Evolutionary conservation across 148 eudicot species (phyloP), one percentile per base, ranked within the genome.

Genomic region (Cornus kousa): DNA sequence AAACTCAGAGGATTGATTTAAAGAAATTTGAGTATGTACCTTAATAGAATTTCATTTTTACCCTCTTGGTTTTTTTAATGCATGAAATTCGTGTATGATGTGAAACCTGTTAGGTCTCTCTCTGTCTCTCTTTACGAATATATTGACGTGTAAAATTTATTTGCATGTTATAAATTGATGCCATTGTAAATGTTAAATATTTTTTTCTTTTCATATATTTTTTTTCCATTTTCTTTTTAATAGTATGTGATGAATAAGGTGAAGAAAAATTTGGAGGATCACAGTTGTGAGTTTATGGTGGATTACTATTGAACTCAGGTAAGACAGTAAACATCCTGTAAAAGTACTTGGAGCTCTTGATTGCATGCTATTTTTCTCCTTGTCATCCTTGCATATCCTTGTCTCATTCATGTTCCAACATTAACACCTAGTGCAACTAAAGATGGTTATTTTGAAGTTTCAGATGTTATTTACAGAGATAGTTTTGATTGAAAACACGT

Each of bases 361-460:
- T 4, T 53, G 17, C 59, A 53, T 12, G 66, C 6, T 24, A 17
- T 62, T 62, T 20, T 62, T 62, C 64, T 17, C 23, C 66, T 2
- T 62, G 66, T 62, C 7, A 19, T 62, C 23, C 4, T n/a, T 62
- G 66, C 23, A 62, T 24, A 13, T 20, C 48, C 9, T 1, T 62
- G 66, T 62, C 9, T 62, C 24, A 17, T 20, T 62, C 19, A 2
- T 62, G 23, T 5, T 62, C 66, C 66, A 62, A 20, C 66, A 62
- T 66, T 60, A 64, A 24, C 53, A 53, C 50, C 35, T 20, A 3
- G 68, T 40, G 46, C 66, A 28, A 32, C 55, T 39, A 74, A 17
- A 62, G n/a, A 16, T 35, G 68, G 68, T 62, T 33, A 4, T 70
- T 74, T 74, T 22, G 69, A 74, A 37, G 46, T 74, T 60, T 37